phyloP scores from a whole-genome alignment of 352 stramenopile genomes.

The Pythium plurisporium region DNA sequence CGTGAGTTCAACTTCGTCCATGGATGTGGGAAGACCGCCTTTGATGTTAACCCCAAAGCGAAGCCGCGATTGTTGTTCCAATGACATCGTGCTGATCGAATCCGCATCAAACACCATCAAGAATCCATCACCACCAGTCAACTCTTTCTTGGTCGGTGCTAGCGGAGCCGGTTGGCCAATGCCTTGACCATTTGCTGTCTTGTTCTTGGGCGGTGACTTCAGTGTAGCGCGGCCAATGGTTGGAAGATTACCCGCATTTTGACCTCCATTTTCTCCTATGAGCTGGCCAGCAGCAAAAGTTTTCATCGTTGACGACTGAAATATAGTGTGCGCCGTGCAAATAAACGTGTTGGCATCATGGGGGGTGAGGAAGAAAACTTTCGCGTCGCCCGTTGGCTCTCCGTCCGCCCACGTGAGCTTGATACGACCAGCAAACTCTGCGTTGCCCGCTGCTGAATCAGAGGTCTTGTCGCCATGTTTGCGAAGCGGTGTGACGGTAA shows the following conservation, averaged over 20 bases:
- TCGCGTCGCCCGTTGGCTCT: conserved; percentile 16
- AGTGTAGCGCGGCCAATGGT: conserved; percentile 1
- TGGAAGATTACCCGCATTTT: neutral
- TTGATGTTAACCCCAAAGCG: conserved; percentile 13
- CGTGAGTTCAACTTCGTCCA: conserved; percentile 14
- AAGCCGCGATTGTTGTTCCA: conserved; percentile 13
- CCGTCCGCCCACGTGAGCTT: conserved; percentile 28
- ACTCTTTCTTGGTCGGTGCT: conserved; percentile 11
- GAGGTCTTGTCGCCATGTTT: neutral
- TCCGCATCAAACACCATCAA: conserved; percentile 14
- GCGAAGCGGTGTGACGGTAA: conserved; percentile 7
- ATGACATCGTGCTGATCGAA: conserved; percentile 4
- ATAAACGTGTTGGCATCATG: conserved; percentile 22
- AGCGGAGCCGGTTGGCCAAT: neutral
- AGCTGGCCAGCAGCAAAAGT: conserved; percentile 1
- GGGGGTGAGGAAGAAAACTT: conserved; percentile 18
- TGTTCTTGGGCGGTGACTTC: neutral
- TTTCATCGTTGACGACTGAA: neutral
- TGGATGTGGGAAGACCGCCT: conserved; percentile 4
- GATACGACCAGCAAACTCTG: conserved; percentile 21
- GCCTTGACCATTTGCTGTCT: neutral
- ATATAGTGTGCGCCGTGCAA: neutral
- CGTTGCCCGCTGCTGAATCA: neutral
- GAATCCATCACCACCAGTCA: neutral
- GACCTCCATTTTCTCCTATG: neutral